Evolutionary conservation across 2,329 filamentous ascomycete genomes (phyloP).

Genomic region (Lasiodiplodia citricola): DNA sequence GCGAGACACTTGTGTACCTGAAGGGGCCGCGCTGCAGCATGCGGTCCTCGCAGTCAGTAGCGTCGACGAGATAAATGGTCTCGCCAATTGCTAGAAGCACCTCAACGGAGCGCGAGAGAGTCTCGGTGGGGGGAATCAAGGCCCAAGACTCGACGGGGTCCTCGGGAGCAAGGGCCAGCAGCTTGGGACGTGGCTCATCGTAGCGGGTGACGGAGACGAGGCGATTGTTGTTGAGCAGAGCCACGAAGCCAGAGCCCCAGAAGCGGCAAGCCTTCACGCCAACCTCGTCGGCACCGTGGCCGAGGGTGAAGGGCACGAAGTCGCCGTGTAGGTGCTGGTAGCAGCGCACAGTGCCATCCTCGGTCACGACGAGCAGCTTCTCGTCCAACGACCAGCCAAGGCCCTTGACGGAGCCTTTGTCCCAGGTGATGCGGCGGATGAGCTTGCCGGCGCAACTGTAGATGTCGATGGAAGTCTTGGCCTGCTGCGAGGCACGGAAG

Average conservation of each 20-base stretch:
- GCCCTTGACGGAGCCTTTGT: conserved; percentile 83
- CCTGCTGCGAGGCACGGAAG: conserved; percentile 72
- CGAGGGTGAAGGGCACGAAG: conserved; percentile 92
- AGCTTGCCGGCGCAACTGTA: conserved; percentile 92
- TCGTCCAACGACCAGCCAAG: conserved; percentile 98
- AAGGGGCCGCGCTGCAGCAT: conserved; percentile 92
- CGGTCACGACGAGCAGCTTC: conserved; percentile 83
- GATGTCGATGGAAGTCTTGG: conserved; percentile 87
- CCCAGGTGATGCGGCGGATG: conserved; percentile 85
- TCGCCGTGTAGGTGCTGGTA: conserved; percentile 93
- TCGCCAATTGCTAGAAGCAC: conserved; percentile 83
- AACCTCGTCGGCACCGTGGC: conserved; percentile 85
- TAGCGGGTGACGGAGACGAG: conserved; percentile 88
- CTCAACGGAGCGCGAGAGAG: conserved; percentile 90
- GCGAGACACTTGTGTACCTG: conserved; percentile 86
- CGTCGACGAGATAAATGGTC: conserved; percentile 86
- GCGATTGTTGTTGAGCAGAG: conserved; percentile 84
- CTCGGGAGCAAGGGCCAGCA: conserved; percentile 76
- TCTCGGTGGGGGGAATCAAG: conserved; percentile 84
- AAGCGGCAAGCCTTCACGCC: conserved; percentile 90
- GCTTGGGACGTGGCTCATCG: conserved; percentile 84
- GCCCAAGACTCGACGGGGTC: conserved; percentile 87
- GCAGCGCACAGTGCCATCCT: conserved; percentile 88
- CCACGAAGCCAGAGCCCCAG: conserved; percentile 91
- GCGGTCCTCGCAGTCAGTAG: conserved; percentile 87